Conservation (phyloP, 495 filamentous ascomycete species). For the Penicillium cinerascens region DNA sequence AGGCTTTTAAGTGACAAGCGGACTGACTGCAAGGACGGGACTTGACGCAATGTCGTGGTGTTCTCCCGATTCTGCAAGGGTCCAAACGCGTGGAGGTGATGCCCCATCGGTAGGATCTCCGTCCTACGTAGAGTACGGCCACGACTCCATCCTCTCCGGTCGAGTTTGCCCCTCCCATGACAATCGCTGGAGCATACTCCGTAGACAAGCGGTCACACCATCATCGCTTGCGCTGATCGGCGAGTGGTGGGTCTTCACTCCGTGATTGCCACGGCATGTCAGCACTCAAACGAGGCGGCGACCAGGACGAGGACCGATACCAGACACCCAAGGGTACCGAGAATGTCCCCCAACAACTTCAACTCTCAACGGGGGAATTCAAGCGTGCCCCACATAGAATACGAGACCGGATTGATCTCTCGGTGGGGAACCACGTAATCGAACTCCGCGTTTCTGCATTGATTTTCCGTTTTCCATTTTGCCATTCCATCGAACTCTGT, state of each 20-base stretch:
- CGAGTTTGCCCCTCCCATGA: not conserved
- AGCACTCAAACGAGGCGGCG: not conserved
- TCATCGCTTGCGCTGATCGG: not conserved
- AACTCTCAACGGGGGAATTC: not conserved
- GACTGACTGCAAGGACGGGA: not conserved
- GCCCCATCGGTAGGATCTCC: not conserved
- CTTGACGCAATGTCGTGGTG: not conserved
- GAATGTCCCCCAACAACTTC: not conserved
- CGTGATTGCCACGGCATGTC: not conserved
- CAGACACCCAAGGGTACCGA: not conserved
- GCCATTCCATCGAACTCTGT: not conserved
- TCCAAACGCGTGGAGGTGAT: not conserved
- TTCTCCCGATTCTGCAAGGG: not conserved
- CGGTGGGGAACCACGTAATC: constrained; percentile 3
- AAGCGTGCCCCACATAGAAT: constrained; percentile 6
- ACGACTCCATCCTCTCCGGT: too few relatives aligned
- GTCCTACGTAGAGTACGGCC: not conserved
- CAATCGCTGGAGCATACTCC: not conserved
- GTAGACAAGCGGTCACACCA: not conserved
- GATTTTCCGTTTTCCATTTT: not conserved
- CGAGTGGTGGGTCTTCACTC: not conserved
- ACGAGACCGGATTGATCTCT: constrained; percentile 3
- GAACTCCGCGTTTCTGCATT: not conserved
- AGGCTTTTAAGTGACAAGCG: too few relatives aligned
- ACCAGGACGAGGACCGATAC: not conserved